These are phyloP conservation scores for Zanthoxylum bungeanum DNA, from an alignment of 345 rosid species.

Conservation along the genomic window DNA sequence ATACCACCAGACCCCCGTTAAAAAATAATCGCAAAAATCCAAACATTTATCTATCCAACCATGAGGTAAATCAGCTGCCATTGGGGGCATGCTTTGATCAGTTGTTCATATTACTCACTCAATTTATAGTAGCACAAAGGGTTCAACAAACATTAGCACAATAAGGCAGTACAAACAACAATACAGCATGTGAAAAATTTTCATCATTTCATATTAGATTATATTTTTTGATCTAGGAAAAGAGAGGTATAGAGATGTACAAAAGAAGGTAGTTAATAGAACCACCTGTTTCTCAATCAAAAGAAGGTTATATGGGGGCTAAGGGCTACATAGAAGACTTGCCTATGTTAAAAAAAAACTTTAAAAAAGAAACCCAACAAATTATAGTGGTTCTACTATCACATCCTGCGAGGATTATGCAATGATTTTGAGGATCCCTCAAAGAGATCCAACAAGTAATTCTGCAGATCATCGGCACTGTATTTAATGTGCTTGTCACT, in stretches of 20 bases:
- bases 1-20: too few species aligned
- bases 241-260: neutral
- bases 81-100: too few species aligned
- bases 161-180: too few species aligned
- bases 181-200: neutral
- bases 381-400: slow-evolving; percentile 10
- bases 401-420: slow-evolving; percentile 52
- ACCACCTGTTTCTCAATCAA: neutral
- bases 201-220: neutral
- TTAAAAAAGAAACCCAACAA: neutral
- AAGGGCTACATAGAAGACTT: too few species aligned
- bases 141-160: too few species aligned
- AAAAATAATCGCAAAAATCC: too few species aligned
- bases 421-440: slow-evolving; percentile 72
- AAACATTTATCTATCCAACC: too few species aligned
- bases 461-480: slow-evolving; percentile 67
- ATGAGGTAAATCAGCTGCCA: too few species aligned
- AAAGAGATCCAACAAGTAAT: slow-evolving; percentile 67
- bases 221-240: neutral
- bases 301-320: neutral
- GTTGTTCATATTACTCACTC: too few species aligned
- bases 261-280: neutral
- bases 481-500: slow-evolving; percentile 69
- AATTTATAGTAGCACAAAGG: too few species aligned
- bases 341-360: neutral